Evolutionary conservation across 208 protist genomes (phyloP), one percentile per base, ranked within the genome.

Genomic region (Leishmania martiniquensis): DNA sequence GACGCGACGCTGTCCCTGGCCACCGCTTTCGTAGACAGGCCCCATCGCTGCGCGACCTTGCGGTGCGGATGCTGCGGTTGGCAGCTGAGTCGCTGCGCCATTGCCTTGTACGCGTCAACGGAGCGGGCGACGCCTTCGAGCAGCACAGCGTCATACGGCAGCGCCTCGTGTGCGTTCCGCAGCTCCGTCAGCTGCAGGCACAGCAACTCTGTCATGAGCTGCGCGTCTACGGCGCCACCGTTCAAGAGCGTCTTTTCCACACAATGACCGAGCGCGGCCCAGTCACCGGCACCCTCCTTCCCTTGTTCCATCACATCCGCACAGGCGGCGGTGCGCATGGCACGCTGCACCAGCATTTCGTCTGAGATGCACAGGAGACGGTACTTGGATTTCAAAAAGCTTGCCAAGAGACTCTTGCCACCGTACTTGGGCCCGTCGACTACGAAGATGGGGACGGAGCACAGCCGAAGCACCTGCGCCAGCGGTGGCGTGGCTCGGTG

Each of bases 361-460:
- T 95, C 88, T 2, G 87, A 89, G 55, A 95, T 71, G 74, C 86
- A 85, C 59, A 79, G 57, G 9, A 97, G 80, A n/a, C 81, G 71
- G 60, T 94, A 86, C 34, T 82, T 52, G 0, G 69, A 59, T 29
- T 81, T 85, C 10, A 95, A 77, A 12, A 85, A 73, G 13, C 77
- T 70, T 20, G 90, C 82, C 17, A 96, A 83, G 54, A 95, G 42
- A 15, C 90, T 91, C 77, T 97, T 97, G 13, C 94, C 94, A 70
- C 87, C 90, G 71, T 88, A 89, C 76, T 93, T 95, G 55, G 92
- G 84, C 6, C 94, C 94, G 55, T 88, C 81, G 4, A 97, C 60
- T n/a, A 85, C 75, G 57, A 96, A 86, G n/a, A 94, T 68, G 29
- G 92, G 91, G 15, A 89, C 70, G n/a, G 78, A 81, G 69, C 82